Percentiles rank a stretch among this genome's conserved stretches.
Evolutionary conservation across 352 stramenopile species (phyloP).

Genomic region (Phytophthora colocasiae): DNA sequence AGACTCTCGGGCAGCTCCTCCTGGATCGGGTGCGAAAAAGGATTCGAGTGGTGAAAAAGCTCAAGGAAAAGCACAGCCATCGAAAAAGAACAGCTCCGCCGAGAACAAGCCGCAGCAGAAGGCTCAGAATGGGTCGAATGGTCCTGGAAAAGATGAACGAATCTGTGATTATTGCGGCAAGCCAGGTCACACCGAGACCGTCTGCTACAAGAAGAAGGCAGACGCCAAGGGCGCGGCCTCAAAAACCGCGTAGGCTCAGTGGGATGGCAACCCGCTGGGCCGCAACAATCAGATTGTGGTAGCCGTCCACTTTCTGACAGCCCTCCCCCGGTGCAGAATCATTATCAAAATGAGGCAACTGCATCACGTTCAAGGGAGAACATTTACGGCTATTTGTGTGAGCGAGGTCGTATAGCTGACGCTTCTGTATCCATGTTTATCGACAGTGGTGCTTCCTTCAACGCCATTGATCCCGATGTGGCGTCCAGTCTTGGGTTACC

Average conservation of each 20-base stretch:
- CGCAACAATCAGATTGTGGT: conserved; percentile 1
- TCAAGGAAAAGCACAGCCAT: not conserved
- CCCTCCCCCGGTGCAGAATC: not conserved
- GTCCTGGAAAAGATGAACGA: not conserved
- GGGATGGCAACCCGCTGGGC: conserved; percentile 14
- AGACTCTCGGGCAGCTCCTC: not conserved
- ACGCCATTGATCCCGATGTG: not conserved
- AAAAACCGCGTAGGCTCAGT: conserved; percentile 17
- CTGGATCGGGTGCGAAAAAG: not conserved
- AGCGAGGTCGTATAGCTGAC: not conserved
- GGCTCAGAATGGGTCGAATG: not conserved
- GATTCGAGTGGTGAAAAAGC: not conserved
- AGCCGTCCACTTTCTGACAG: conserved; percentile 5
- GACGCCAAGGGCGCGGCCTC: not conserved
- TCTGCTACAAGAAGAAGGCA: conserved; percentile 13
- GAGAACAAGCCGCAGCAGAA: too few species aligned
- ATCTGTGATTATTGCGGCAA: not conserved
- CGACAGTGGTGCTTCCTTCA: conserved; percentile 14
- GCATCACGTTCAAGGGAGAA: not conserved
- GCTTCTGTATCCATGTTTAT: conserved; percentile 10
- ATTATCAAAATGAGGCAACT: conserved; percentile 2
- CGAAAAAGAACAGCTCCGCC: not conserved
- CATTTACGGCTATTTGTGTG: conserved; percentile 15
- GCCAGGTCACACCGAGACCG: not conserved
- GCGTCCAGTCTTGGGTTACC: not conserved